phyloP scores from a whole-genome alignment of 1,139 yeast species.

The Pichia sp. region DNA sequence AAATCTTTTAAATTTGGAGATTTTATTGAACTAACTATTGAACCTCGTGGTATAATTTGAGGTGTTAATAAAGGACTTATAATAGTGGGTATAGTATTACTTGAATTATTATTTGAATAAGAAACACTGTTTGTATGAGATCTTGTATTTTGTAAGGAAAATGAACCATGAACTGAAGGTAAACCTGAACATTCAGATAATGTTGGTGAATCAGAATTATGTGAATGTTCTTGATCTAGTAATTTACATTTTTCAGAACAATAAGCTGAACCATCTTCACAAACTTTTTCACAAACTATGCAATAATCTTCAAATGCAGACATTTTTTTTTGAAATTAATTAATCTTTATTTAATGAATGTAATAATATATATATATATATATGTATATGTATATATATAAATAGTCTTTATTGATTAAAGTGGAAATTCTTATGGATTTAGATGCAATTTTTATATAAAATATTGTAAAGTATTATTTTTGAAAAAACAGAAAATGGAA shows the following conservation, averaged over 20 bases:
- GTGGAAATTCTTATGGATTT: no score
- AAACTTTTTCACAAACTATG: slow-evolving; percentile 57
- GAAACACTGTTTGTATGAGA: slow-evolving; percentile 2
- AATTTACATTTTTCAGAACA: slow-evolving; percentile 54
- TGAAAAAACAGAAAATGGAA: no score
- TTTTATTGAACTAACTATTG: slow-evolving; percentile 15
- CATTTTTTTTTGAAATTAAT: slow-evolving; percentile 23
- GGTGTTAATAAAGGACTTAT: slow-evolving; percentile 29
- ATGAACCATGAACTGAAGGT: slow-evolving; percentile 8
- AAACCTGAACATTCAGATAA: not conserved
- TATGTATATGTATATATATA: no score
- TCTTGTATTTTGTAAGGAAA: slow-evolving; percentile 4
- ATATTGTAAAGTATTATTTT: no score
- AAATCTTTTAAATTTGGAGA: slow-evolving; percentile 24
- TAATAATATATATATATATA: no score
- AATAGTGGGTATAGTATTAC: slow-evolving; percentile 16
- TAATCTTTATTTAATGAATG: no score
- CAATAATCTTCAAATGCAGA: slow-evolving; percentile 63
- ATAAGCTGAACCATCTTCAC: slow-evolving; percentile 46
- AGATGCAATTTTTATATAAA: no score
- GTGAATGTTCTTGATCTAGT: slow-evolving; percentile 33
- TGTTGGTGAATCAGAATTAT: slow-evolving; percentile 15
- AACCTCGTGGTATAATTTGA: slow-evolving; percentile 17
- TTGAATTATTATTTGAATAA: not conserved
- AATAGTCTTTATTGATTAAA: no score